A percentile compares a stretch with the other conserved stretches of the same genome.
Conservation (phyloP, 257 asterid species). For the Gynochthodes officinalis region DNA sequence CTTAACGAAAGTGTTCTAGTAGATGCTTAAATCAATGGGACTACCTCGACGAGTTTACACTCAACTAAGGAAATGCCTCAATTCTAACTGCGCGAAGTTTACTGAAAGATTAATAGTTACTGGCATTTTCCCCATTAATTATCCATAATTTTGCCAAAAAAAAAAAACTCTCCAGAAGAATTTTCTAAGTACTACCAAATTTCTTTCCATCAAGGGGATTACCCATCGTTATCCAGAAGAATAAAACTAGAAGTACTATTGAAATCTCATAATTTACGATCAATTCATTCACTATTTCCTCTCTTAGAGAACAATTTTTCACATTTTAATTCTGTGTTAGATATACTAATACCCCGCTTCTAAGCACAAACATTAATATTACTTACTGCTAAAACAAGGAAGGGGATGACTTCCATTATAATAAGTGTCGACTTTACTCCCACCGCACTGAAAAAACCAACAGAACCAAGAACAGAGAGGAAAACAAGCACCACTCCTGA, state of each 20-base stretch:
- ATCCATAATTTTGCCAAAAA: neutral
- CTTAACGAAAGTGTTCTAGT: neutral
- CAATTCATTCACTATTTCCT: too few species aligned
- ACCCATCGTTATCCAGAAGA: too few species aligned
- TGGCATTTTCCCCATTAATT: neutral
- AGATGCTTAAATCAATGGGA: neutral
- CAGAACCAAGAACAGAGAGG: constrained; percentile 98
- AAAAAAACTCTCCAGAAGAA: neutral
- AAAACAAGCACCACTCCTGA: constrained; percentile 93
- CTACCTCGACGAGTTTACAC: neutral
- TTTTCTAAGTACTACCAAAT: too few species aligned
- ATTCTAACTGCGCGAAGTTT: neutral
- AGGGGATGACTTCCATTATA: constrained; percentile 99
- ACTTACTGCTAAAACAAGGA: constrained; percentile 98
- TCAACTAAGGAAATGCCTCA: neutral
- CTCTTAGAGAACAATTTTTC: too few species aligned
- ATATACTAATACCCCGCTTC: too few species aligned
- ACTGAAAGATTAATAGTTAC: neutral
- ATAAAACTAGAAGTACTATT: too few species aligned
- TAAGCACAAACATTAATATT: constrained; percentile 20
- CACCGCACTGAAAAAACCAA: constrained; percentile 91
- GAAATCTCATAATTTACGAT: too few species aligned
- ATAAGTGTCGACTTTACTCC: constrained; percentile 96
- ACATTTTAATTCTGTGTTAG: too few species aligned
- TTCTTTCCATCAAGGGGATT: too few species aligned